Base-by-base conservation (phyloP, 164 flowering plant genomes). In the Vitis amurensis region DNA sequence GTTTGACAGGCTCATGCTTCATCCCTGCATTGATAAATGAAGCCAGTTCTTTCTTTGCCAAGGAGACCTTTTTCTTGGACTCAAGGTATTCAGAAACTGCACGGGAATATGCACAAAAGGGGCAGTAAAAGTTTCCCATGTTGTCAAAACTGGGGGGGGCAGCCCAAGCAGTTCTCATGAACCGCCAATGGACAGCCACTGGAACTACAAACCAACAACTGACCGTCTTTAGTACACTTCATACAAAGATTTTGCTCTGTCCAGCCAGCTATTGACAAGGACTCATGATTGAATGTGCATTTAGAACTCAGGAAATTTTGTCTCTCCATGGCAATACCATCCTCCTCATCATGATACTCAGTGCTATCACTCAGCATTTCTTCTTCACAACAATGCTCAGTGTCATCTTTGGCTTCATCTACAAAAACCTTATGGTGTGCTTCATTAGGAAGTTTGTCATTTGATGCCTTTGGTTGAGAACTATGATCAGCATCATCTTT, bases 151-250 rank as follows among this genome's bases (percentile, higher is more conserved):
- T 73, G 19, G 73, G 71, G 8, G 8, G 82, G 59, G 68, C 79
- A 82, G 59, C 79, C 86, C 72, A 92, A 67, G 65, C 97, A 90
- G 49, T 73, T 75, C 70, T 84, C 81, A 71, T 92, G 97, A 77
- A 87, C 79, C 27, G 67, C 71, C 48, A 88, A 11, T 49, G 81
- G 85, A 77, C 94, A 92, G 68, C 62, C 50, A 59, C 27, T 65
- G 9, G 70, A 69, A 72, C 71, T 61, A 77, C 97, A 92, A 74
- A 61, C 75, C 72, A 92, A 74, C 59, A 89, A 50, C 58, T 82
- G 74, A 11, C 88, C 91, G 50, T 80, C 86, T 74, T 69, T 70
- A 56, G 78, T 80, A 75, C 96, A 90, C 83, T 84, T 90, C 58
- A 80, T 58, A 74, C 97, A 90, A 14, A 79, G 60, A 70, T 79